Percentiles rank a stretch among this genome's conserved stretches.
These are phyloP conservation scores for Capsicum pubescens DNA, from an alignment of 257 asterid genomes.

Conservation along the genomic window DNA sequence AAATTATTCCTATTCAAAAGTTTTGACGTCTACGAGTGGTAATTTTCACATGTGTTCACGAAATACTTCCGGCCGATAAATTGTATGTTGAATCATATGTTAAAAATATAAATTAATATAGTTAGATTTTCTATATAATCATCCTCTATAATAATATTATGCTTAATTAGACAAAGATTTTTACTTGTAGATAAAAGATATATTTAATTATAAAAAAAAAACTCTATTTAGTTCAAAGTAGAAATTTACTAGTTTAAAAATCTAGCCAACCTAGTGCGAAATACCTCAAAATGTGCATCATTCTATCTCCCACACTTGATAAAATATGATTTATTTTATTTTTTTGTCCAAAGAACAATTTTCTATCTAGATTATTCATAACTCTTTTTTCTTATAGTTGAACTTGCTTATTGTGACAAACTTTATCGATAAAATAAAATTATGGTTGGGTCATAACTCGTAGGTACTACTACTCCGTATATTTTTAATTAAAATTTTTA, in stretches of 20 bases:
- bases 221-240: neutral
- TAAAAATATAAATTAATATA: no score
- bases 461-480: neutral
- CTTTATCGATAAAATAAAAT: fast-evolving
- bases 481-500: neutral
- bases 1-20: no score
- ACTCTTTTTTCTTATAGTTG: neutral
- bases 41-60: no score
- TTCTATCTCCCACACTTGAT: constrained; percentile 2
- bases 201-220: neutral
- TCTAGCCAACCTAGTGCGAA: neutral
- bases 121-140: no score
- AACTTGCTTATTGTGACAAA: neutral
- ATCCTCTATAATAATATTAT: no score
- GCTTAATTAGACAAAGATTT: no score
- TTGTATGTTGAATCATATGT: no score
- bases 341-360: neutral
- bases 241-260: neutral
- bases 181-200: no score
- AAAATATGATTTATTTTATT: neutral
- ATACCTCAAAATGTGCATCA: neutral
- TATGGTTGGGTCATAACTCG: fast-evolving
- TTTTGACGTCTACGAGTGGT: no score
- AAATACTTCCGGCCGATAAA: no score
- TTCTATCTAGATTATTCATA: neutral